Evolutionary conservation across 2,329 filamentous ascomycete species (phyloP).

Genomic region (Talaromyces sp.): DNA sequence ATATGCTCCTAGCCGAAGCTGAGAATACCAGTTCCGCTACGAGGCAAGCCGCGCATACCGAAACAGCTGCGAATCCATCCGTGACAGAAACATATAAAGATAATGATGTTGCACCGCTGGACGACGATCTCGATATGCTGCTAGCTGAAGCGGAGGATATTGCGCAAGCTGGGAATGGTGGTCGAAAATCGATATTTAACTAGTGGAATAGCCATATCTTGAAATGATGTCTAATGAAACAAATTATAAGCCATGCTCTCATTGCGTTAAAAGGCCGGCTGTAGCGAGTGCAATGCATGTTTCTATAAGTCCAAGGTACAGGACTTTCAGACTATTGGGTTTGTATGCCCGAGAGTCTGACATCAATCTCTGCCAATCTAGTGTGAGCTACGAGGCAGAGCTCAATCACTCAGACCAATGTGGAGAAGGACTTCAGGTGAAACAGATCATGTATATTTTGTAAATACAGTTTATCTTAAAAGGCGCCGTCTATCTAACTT

Average conservation of each 20-base stretch:
- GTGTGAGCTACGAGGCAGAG: background rate
- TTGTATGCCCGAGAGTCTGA: background rate
- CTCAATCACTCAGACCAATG: background rate
- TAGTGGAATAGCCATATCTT: background rate
- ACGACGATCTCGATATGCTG: slow-evolving; percentile 13
- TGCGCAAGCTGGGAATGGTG: background rate
- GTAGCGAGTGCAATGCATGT: background rate
- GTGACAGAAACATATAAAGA: background rate
- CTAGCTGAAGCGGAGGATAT: slow-evolving; percentile 7
- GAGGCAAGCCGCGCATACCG: background rate
- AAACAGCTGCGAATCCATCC: background rate
- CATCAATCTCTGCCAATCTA: no score
- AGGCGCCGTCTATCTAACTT: background rate
- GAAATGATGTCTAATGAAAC: background rate
- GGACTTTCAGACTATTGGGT: background rate
- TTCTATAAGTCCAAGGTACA: background rate
- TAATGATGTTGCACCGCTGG: slow-evolving; percentile 5
- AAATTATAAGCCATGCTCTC: background rate
- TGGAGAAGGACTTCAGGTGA: background rate
- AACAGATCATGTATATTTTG: background rate
- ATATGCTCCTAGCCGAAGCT: slow-evolving; percentile 9
- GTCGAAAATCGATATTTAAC: slow-evolving; percentile 4
- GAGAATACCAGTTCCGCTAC: background rate
- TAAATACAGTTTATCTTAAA: background rate
- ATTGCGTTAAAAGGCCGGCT: background rate